Base-by-base conservation (phyloP, 768 basidiomycete genomes). In the Brasilioporus rufonigricans region DNA sequence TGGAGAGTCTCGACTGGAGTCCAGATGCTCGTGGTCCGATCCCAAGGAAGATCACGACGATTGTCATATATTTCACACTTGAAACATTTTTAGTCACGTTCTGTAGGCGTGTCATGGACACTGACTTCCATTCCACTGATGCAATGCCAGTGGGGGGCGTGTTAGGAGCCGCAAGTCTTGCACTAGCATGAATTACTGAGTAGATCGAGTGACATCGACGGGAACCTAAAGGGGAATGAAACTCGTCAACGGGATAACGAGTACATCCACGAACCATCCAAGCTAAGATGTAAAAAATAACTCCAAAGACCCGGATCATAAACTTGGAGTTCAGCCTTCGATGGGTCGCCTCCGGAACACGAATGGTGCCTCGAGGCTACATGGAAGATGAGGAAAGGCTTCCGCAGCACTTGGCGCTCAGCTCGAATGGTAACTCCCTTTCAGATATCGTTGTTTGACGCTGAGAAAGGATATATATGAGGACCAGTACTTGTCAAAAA, bases 401-500 rank as follows among this genome's bases (percentile, higher is more conserved):
- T 16, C 19, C 39, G 39, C 35, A 18, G 27, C 5, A 29, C 24
- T 29, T 27, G 5, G 19, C 16, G 13, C 46, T 41, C 32, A 27
- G 23, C 21, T 26, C 47, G 24, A 41, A 35, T 23, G 26, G 24
- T 19, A 26, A 13, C n/a, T 18, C 16, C 13, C 27, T 27, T 50
- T 41, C 36, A 11, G 45, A 38, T 29, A 26, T 12, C 10, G 40
- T 48, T 38, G 45, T 21, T 55, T 24, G 29, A 27, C 31, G 46
- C 14, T 26, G 48, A 41, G 55, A 38, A 56, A 61, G 24, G 44
- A 45, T 13, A 46, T 33, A 13, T 31, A 31, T 31, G 21, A 24
- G 56, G 47, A 45, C 19, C 9, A 39, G 31, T 50, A 32, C 45
- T 55, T 23, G 47, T 46, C 44, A 36, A 59, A 48, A 52, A 36